Conservation (phyloP, 257 asterid species). For the Voacanga thouarsii region DNA sequence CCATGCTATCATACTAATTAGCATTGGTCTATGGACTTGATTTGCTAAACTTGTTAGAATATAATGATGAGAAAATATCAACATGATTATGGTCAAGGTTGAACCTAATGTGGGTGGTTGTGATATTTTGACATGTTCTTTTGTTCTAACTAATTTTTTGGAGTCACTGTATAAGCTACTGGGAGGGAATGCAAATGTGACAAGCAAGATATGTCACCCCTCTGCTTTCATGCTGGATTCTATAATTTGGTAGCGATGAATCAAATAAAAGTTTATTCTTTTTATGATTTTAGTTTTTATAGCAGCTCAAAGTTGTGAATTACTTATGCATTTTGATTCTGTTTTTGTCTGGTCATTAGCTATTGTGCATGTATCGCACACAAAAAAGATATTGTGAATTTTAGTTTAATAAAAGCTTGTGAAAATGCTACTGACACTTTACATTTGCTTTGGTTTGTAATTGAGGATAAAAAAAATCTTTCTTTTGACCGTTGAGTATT, state of each 20-base stretch:
- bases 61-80: background rate
- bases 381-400: slow-evolving; percentile 49
- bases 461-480: background rate
- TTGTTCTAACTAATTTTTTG: slow-evolving; percentile 71
- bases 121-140: slow-evolving; percentile 37
- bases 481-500: background rate
- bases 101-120: slow-evolving; percentile 20
- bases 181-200: slow-evolving; percentile 70
- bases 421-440: slow-evolving; percentile 5
- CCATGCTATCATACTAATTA: background rate
- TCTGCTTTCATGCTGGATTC: background rate
- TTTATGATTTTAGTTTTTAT: slow-evolving; percentile 3
- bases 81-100: background rate
- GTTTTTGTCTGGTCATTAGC: slow-evolving; percentile 45
- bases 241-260: background rate
- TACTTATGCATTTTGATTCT: background rate
- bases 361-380: slow-evolving; percentile 67
- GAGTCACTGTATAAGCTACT: slow-evolving; percentile 63
- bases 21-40: background rate
- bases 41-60: background rate
- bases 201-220: slow-evolving; percentile 47
- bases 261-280: background rate
- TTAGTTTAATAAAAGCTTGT: slow-evolving; percentile 2
- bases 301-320: background rate
- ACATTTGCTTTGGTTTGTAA: slow-evolving; percentile 7